Conservation (phyloP, 2,329 filamentous ascomycete species). For the Teratosphaeria destructans region DNA sequence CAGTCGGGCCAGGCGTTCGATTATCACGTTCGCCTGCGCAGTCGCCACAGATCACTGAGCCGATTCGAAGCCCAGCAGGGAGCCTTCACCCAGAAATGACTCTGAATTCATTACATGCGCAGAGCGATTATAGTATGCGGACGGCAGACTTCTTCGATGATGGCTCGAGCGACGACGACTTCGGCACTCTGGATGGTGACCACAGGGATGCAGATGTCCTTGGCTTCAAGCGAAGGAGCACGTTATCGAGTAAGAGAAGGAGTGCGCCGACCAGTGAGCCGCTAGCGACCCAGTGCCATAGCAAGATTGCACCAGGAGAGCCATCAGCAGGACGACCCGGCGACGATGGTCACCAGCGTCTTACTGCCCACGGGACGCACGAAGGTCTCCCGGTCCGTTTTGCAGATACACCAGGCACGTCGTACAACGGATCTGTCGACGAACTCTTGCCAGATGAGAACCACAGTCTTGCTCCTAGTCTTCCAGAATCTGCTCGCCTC, state of each 20-base stretch:
- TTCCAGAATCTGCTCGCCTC: constrained; percentile 4
- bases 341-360: constrained; percentile 17
- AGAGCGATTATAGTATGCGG: constrained; percentile 20
- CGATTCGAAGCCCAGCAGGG: constrained; percentile 22
- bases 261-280: constrained; percentile 7
- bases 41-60: constrained; percentile 23
- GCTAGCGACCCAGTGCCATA: constrained; percentile 2
- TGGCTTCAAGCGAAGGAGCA: constrained; percentile 8
- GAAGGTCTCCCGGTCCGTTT: constrained; percentile 1
- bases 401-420: constrained; percentile 13
- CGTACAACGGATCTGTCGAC: constrained; percentile 21
- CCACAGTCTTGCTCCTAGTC: constrained; percentile 9
- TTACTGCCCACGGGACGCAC: constrained; percentile 11
- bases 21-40: constrained; percentile 24
- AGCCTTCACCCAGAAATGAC: constrained; percentile 25
- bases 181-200: constrained; percentile 2
- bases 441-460: constrained; percentile 13
- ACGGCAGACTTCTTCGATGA: constrained; percentile 29
- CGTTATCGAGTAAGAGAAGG: constrained; percentile 10
- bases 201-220: constrained; percentile 5
- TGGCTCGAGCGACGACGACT: constrained; percentile 15
- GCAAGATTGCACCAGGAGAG: not conserved
- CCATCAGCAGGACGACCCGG: constrained; percentile 9
- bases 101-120: constrained; percentile 21
- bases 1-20: constrained; percentile 9